phyloP scores from a whole-genome alignment of 306 rosid genomes.

The Hippophae gyantsensis region DNA sequence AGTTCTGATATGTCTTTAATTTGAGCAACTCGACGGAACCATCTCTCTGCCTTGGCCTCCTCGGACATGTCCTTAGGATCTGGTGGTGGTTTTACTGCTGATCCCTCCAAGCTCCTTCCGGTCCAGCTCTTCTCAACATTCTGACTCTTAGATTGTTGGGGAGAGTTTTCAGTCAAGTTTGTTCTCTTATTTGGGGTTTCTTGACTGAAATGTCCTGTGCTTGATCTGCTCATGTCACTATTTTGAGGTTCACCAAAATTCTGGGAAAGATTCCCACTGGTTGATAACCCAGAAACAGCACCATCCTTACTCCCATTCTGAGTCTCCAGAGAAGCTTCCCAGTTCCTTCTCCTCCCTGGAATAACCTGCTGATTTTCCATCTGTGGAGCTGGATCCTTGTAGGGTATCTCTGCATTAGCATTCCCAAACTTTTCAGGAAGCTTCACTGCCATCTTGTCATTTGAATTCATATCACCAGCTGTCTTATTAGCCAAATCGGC shows the following conservation, averaged over 20 bases:
- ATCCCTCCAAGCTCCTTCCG: constrained; percentile 90
- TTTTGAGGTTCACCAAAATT: constrained; percentile 15
- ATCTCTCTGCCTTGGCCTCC: constrained; percentile 96
- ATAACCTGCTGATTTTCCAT: constrained; percentile 17
- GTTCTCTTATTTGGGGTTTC: constrained; percentile 15
- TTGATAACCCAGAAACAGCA: constrained; percentile 18
- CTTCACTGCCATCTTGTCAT: constrained; percentile 24
- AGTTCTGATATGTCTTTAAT: constrained; percentile 93
- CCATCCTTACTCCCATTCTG: constrained; percentile 16
- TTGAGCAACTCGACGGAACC: constrained; percentile 94
- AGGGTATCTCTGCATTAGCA: constrained; percentile 12
- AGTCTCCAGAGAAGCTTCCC: constrained; percentile 22
- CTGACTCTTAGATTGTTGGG: constrained; percentile 29
- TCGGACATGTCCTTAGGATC: constrained; percentile 97
- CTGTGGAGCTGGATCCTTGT: constrained; percentile 9
- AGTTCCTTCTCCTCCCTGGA: constrained; percentile 14
- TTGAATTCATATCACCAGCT: constrained; percentile 21
- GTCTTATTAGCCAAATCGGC: constrained; percentile 21
- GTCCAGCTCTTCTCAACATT: constrained; percentile 43
- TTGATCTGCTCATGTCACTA: constrained; percentile 5
- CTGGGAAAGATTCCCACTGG: constrained; percentile 23
- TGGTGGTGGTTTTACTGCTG: constrained; percentile 82
- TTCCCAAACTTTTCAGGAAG: constrained; percentile 22
- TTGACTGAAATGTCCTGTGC: constrained; percentile 9
- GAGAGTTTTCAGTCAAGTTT: constrained; percentile 23